Percentiles rank a stretch among this genome's conserved stretches.
Conservation (phyloP, 208 protist genomes). For the Crithidia fasciculata region DNA sequence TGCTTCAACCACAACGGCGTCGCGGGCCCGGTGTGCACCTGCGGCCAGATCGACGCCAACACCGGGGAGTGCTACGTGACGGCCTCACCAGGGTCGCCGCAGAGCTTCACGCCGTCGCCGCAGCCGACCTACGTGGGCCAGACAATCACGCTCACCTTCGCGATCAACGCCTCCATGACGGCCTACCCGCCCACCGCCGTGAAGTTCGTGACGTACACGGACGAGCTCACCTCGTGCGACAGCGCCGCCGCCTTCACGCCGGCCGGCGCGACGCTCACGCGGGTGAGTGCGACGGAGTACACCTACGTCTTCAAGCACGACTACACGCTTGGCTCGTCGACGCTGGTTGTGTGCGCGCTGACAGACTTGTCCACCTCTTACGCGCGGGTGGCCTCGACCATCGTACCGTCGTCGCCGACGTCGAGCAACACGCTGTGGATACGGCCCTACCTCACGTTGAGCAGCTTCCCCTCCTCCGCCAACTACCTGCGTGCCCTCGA, state of each 20-base stretch:
- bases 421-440: constrained; percentile 62
- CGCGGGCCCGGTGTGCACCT: constrained; percentile 76
- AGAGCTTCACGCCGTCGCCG: constrained; percentile 53
- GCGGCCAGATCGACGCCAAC: constrained; percentile 70
- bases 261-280: constrained; percentile 30
- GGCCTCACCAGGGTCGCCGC: constrained; percentile 49
- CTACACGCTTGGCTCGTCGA: constrained; percentile 52
- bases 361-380: constrained; percentile 49
- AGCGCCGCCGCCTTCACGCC: constrained; percentile 57
- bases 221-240: constrained; percentile 61
- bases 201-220: constrained; percentile 72
- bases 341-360: constrained; percentile 80
- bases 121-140: constrained; percentile 87
- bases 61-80: constrained; percentile 78
- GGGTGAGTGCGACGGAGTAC: constrained; percentile 41
- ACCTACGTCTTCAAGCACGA: constrained; percentile 83
- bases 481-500: constrained; percentile 67
- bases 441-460: constrained; percentile 76
- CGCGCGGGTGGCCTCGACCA: constrained; percentile 36
- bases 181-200: constrained; percentile 65
- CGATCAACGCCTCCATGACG: constrained; percentile 38
- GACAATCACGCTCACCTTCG: constrained; percentile 62
- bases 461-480: constrained; percentile 52
- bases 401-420: constrained; percentile 22
- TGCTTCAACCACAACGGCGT: constrained; percentile 77